A percentile compares a stretch with the other conserved stretches of the same genome.
Evolutionary conservation across 1,139 yeast genomes (phyloP).

Genomic region (Saccharomycopsis phalli): DNA sequence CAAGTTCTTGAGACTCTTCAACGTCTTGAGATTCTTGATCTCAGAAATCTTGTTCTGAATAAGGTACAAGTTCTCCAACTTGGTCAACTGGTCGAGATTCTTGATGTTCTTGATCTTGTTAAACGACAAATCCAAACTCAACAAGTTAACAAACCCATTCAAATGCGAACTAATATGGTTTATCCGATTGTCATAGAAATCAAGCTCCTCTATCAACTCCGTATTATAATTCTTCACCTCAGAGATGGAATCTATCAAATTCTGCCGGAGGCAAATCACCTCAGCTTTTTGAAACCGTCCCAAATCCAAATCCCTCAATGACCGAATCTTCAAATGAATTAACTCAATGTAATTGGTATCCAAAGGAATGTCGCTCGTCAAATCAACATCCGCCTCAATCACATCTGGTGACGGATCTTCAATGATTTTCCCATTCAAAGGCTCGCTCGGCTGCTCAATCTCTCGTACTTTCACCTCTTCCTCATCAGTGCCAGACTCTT

Average conservation of each 20-base stretch:
- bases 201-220: slow-evolving; percentile 63
- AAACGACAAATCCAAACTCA: slow-evolving; percentile 73
- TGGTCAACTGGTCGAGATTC: slow-evolving; percentile 55
- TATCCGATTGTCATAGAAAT: slow-evolving; percentile 85
- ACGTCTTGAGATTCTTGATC: slow-evolving; percentile 56
- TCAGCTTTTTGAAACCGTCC: slow-evolving; percentile 49
- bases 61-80: slow-evolving; percentile 64
- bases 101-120: slow-evolving; percentile 84
- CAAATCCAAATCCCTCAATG: slow-evolving; percentile 59
- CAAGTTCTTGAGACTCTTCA: slow-evolving; percentile 54
- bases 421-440: slow-evolving; percentile 34
- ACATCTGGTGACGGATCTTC: slow-evolving; percentile 44
- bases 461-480: slow-evolving; percentile 3
- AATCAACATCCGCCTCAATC: slow-evolving; percentile 44
- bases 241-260: slow-evolving; percentile 63
- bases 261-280: slow-evolving; percentile 72
- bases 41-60: slow-evolving; percentile 81
- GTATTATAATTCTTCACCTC: slow-evolving; percentile 52
- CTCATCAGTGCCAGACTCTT: slow-evolving; percentile 15
- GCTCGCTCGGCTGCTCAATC: slow-evolving; percentile 4
- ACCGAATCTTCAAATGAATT: slow-evolving; percentile 66
- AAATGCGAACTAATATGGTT: slow-evolving; percentile 69
- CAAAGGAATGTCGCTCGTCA: slow-evolving; percentile 51
- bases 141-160: slow-evolving; percentile 49
- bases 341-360: slow-evolving; percentile 67